Conservation (phyloP, 2,329 filamentous ascomycete species). For the Periconia sp. region DNA sequence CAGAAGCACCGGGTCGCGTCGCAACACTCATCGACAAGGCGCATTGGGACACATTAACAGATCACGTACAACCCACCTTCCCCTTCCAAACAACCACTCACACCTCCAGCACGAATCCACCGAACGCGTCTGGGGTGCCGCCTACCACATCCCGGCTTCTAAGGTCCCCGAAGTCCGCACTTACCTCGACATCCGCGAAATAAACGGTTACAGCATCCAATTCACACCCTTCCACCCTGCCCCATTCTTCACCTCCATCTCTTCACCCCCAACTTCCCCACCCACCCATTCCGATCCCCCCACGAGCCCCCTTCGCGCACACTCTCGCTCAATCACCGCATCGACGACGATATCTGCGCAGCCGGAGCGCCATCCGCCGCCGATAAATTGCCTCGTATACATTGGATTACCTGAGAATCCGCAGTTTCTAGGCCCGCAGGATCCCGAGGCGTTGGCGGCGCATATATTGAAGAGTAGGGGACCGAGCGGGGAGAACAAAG, state of each 20-base stretch:
- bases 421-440: slow-evolving; percentile 86
- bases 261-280: slow-evolving; percentile 38
- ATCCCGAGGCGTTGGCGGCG: slow-evolving; percentile 76
- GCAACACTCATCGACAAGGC: slow-evolving; percentile 87
- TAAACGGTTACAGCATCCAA: slow-evolving; percentile 96
- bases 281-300: slow-evolving; percentile 27
- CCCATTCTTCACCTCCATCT: slow-evolving; percentile 24
- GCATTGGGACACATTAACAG: slow-evolving; percentile 78
- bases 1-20: slow-evolving; percentile 84
- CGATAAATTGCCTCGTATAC: slow-evolving; percentile 73
- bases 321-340: slow-evolving; percentile 5
- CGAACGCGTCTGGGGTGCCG: slow-evolving; percentile 83
- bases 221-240: slow-evolving; percentile 82
- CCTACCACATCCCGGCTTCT: slow-evolving; percentile 79
- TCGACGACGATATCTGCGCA: slow-evolving; percentile 42
- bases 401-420: slow-evolving; percentile 93
- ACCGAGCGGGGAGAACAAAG: slow-evolving; percentile 86
- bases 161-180: slow-evolving; percentile 80
- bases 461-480: slow-evolving; percentile 80
- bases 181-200: slow-evolving; percentile 95
- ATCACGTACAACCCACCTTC: slow-evolving; percentile 57
- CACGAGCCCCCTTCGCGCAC: slow-evolving; percentile 39
- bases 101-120: slow-evolving; percentile 53
- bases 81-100: not conserved
- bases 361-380: slow-evolving; percentile 14